phyloP scores from a whole-genome alignment of 148 eudicot genomes.

The Linanthus parryae region DNA sequence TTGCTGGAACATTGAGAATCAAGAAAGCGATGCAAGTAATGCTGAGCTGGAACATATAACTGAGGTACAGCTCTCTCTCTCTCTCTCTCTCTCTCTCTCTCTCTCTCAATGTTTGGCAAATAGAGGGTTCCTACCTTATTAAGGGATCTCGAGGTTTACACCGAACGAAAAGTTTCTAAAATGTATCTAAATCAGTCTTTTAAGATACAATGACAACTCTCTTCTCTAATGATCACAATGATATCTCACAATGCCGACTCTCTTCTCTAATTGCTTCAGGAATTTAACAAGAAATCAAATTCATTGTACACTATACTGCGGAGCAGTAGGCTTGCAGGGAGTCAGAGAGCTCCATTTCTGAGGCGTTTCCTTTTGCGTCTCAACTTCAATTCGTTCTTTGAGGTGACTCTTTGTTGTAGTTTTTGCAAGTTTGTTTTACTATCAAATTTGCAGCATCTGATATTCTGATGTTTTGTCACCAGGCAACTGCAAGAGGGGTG shows the following conservation, averaged over 20 bases:
- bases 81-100: background rate
- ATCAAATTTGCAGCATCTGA: background rate
- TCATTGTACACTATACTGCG: conserved; percentile 93
- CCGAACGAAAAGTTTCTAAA: too few species aligned
- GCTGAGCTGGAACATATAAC: conserved; percentile 82
- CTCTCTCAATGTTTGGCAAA: background rate
- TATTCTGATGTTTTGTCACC: conserved; percentile 11
- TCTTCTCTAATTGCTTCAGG: too few species aligned
- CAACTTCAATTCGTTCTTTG: conserved; percentile 91
- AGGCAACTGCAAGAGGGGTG: conserved; percentile 89
- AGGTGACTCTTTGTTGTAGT: conserved; percentile 39
- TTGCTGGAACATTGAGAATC: conserved; percentile 94
- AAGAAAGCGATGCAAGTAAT: conserved; percentile 51
- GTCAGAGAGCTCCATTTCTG: conserved; percentile 95
- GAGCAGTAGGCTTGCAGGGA: conserved; percentile 96
- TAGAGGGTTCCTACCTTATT: too few species aligned
- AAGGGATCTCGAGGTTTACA: too few species aligned
- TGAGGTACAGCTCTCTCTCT: conserved; percentile 45
- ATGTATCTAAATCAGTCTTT: too few species aligned
- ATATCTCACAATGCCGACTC: too few species aligned
- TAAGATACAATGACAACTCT: too few species aligned
- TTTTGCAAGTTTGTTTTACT: background rate
- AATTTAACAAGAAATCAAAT: conserved; percentile 90
- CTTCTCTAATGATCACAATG: too few species aligned
- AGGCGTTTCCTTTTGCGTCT: conserved; percentile 96